phyloP scores from a whole-genome alignment of 1,139 yeast species.

The Sugiyamaella novakii region DNA sequence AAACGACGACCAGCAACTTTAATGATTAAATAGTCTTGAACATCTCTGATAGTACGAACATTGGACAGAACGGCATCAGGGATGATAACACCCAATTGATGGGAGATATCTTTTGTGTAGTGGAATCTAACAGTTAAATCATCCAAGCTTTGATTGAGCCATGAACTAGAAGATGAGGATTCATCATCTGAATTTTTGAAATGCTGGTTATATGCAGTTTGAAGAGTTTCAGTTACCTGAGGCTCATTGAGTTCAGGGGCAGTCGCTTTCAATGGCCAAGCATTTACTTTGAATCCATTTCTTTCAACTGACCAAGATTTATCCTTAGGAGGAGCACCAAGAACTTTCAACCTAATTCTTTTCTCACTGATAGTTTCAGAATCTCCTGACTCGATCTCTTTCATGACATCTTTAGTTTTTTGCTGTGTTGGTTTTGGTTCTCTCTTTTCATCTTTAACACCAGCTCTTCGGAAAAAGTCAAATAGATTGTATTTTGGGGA shows the following conservation, averaged over 20 bases:
- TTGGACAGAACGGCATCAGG: constrained; percentile 64
- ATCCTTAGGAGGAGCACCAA: constrained; percentile 36
- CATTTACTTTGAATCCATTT: constrained; percentile 33
- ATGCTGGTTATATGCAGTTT: constrained; percentile 16
- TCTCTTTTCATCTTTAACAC: constrained; percentile 22
- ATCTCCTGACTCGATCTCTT: constrained; percentile 28
- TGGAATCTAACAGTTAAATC: constrained; percentile 52
- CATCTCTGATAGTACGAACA: constrained; percentile 50
- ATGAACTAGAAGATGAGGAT: constrained; percentile 12
- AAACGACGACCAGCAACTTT: constrained; percentile 52
- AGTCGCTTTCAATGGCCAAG: constrained; percentile 38
- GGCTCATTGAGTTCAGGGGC: constrained; percentile 29
- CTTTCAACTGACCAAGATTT: constrained; percentile 30
- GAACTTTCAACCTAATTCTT: constrained; percentile 32
- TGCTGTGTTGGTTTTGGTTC: constrained; percentile 23
- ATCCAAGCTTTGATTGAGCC: constrained; percentile 15
- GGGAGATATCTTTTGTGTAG: constrained; percentile 59
- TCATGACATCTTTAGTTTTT: constrained; percentile 34
- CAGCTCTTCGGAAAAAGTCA: constrained; percentile 30
- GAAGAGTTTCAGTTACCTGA: constrained; percentile 30
- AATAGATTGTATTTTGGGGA: constrained; percentile 24
- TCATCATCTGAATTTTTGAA: neutral
- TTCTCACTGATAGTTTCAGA: constrained; percentile 23
- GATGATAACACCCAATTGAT: constrained; percentile 60
- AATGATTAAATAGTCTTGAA: constrained; percentile 50